Conservation (phyloP, 768 basidiomycete species). For the Lyophyllum atratum region DNA sequence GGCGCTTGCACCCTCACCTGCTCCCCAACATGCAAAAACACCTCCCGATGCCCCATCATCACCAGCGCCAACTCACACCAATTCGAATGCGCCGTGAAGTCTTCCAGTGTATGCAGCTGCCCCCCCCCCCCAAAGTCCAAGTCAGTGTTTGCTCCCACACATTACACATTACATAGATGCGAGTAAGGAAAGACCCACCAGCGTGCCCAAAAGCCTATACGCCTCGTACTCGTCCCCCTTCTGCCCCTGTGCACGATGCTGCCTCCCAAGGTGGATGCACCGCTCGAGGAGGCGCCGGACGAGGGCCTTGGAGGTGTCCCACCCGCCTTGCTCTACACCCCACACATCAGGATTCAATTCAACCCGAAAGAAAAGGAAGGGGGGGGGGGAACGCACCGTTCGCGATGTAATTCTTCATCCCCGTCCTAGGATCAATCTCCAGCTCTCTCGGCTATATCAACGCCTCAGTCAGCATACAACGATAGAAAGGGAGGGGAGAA, state of each 20-base stretch:
- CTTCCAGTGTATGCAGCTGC: constrained; percentile 80
- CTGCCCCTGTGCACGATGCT: constrained; percentile 53
- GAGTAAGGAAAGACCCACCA: constrained; percentile 41
- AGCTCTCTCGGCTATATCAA: constrained; percentile 67
- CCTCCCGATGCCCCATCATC: constrained; percentile 68
- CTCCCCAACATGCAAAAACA: constrained; percentile 89
- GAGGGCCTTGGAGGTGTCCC: constrained; percentile 87
- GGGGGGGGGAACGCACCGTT: constrained; percentile 49
- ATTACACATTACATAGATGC: too few relatives aligned
- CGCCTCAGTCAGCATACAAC: background rate
- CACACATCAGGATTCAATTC: background rate
- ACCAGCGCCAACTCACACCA: constrained; percentile 85
- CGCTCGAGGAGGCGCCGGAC: constrained; percentile 71
- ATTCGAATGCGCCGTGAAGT: constrained; percentile 89
- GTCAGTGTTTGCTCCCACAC: too few relatives aligned
- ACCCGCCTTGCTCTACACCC: constrained; percentile 59
- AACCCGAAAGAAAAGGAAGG: background rate
- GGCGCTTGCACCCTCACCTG: constrained; percentile 74
- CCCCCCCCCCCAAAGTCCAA: too few relatives aligned
- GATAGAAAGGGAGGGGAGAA: constrained; percentile 6
- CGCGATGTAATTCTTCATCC: constrained; percentile 96
- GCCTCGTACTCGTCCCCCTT: constrained; percentile 78
- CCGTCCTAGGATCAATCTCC: constrained; percentile 80
- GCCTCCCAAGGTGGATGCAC: constrained; percentile 80
- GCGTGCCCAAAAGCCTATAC: constrained; percentile 71